phyloP scores from a whole-genome alignment of 1,284 basidiomycete species.

The Ganoderma lucidum region DNA sequence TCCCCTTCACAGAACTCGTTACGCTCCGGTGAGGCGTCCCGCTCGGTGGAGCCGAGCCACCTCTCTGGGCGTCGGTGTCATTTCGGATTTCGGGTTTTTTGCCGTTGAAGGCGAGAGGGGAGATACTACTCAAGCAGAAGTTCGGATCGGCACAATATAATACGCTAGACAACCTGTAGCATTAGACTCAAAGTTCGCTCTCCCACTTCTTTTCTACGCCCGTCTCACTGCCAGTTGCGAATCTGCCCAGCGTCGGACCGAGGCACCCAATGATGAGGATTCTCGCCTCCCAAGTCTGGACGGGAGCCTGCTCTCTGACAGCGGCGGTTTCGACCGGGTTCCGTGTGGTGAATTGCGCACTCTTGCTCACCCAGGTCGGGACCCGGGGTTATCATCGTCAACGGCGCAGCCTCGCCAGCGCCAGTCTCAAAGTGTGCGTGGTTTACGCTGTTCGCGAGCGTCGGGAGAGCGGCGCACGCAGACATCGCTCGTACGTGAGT shows the following conservation, averaged over 20 bases:
- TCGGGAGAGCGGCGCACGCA: not conserved
- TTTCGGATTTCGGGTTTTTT: not conserved
- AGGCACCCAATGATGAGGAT: not conserved
- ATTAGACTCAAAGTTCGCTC: constrained; percentile 4
- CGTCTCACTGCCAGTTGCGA: not conserved
- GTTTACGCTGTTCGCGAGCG: constrained; percentile 1
- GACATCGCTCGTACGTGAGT: not conserved
- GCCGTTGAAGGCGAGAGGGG: not conserved
- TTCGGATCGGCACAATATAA: not conserved
- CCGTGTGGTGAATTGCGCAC: not conserved
- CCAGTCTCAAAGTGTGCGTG: not conserved
- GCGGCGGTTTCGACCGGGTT: not conserved
- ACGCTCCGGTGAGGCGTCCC: constrained; percentile 43
- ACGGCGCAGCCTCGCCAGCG: not conserved
- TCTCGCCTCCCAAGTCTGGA: not conserved
- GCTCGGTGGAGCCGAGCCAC: not conserved
- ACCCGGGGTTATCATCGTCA: not conserved
- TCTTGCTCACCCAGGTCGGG: not conserved
- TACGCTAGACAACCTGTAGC: constrained; percentile 2
- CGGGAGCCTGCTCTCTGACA: not conserved
- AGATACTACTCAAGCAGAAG: not conserved
- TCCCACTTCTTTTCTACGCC: not conserved
- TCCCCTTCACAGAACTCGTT: constrained; percentile 46
- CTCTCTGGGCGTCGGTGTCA: not conserved
- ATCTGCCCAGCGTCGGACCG: not conserved